A percentile compares a stretch with the other conserved stretches of the same genome.
These are phyloP conservation scores for Pseudotsuga menziesii DNA, from an alignment of 75 land plant species.

Conservation along the genomic window DNA sequence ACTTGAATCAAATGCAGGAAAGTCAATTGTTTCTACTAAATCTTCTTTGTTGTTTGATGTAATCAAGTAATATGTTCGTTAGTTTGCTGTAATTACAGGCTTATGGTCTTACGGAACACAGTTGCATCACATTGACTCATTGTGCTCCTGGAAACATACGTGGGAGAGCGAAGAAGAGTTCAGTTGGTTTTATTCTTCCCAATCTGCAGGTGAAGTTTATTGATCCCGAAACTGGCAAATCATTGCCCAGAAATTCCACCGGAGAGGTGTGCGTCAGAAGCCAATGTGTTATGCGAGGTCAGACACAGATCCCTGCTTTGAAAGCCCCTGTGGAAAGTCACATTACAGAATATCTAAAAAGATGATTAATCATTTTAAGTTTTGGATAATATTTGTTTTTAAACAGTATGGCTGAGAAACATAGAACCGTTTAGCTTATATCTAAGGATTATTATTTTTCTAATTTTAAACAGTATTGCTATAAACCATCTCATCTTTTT, in stretches of 20 bases:
- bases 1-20: too few relatives aligned
- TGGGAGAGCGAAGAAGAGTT: conserved; percentile 68
- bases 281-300: conserved; percentile 91
- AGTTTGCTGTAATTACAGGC: conserved; percentile 44
- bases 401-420: too few relatives aligned
- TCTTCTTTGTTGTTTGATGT: too few relatives aligned
- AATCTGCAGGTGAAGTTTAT: conserved; percentile 86
- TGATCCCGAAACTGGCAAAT: conserved; percentile 66
- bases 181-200: conserved; percentile 90
- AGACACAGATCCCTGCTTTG: not conserved
- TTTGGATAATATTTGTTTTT: too few relatives aligned
- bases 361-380: too few relatives aligned
- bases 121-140: conserved; percentile 88
- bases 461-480: too few relatives aligned
- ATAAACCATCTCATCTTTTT: too few relatives aligned
- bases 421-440: too few relatives aligned
- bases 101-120: conserved; percentile 94
- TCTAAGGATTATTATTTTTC: too few relatives aligned
- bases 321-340: too few relatives aligned
- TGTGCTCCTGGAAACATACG: conserved; percentile 35
- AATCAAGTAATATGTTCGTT: not conserved
- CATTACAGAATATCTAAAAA: too few relatives aligned
- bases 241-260: conserved; percentile 62
- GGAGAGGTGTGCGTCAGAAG: conserved; percentile 96
- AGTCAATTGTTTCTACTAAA: not conserved